Conservation (phyloP, 257 asterid genomes). For the Gentiana macrophylla region DNA sequence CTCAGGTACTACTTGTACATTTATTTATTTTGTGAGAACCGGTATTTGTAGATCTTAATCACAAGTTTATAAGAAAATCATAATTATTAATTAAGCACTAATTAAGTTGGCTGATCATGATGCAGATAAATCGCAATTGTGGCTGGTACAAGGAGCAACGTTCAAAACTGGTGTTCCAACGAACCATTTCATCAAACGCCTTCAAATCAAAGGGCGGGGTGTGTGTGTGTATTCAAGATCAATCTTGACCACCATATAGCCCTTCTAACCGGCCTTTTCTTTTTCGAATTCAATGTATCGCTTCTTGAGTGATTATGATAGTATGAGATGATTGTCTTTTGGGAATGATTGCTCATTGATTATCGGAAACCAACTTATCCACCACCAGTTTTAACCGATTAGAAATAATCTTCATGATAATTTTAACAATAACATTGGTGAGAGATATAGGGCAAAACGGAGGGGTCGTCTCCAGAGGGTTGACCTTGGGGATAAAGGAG, state of each 20-base stretch:
- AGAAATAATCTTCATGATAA: not conserved
- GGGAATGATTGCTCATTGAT: not conserved
- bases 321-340: not conserved
- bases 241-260: not conserved
- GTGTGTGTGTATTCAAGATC: not conserved
- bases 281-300: not conserved
- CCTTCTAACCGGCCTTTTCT: not conserved
- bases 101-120: too few species aligned
- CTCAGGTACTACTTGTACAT: constrained; percentile 1
- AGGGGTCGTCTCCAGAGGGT: too few species aligned
- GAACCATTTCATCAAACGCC: too few species aligned
- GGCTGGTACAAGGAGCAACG: too few species aligned
- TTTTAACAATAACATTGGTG: not conserved
- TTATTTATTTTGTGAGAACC: too few species aligned
- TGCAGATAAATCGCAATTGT: too few species aligned
- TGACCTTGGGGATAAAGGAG: too few species aligned
- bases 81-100: too few species aligned
- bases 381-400: not conserved
- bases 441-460: not conserved
- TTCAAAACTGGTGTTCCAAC: too few species aligned
- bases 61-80: too few species aligned
- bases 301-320: not conserved
- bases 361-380: not conserved
- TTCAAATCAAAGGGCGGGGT: too few species aligned
- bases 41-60: too few species aligned